Percentiles rank a stretch among this genome's conserved stretches.
Conservation (phyloP, 2,329 filamentous ascomycete species). For the Colletotrichum godetiae region DNA sequence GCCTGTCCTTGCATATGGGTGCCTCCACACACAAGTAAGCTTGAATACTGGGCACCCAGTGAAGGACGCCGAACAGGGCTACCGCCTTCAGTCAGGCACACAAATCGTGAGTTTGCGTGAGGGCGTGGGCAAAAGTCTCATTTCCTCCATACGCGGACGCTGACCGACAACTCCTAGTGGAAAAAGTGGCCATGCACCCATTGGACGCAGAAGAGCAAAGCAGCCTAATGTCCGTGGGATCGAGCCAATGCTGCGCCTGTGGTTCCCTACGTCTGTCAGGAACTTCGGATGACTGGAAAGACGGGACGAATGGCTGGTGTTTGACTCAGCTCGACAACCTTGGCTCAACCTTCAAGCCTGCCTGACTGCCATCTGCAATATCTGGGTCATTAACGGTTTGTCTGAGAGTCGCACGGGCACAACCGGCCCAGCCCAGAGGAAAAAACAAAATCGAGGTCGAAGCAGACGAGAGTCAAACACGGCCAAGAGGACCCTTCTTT, state of each 20-base stretch:
- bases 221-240: slow-evolving; percentile 20
- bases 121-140: not conserved
- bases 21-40: slow-evolving; percentile 33
- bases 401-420: not conserved
- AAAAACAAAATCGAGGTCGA: not conserved
- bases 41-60: slow-evolving; percentile 29
- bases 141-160: slow-evolving; percentile 15
- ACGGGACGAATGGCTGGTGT: slow-evolving; percentile 13
- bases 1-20: slow-evolving; percentile 17
- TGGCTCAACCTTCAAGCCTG: not conserved
- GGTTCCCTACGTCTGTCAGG: slow-evolving; percentile 7
- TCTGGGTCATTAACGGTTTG: slow-evolving; percentile 8
- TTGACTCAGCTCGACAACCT: slow-evolving; percentile 10
- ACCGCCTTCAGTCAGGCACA: slow-evolving; percentile 16
- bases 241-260: slow-evolving; percentile 20
- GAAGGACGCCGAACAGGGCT: not conserved
- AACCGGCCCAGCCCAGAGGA: not conserved
- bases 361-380: slow-evolving; percentile 14
- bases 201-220: not conserved
- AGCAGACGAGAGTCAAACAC: not conserved
- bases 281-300: slow-evolving; percentile 20
- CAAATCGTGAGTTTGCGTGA: slow-evolving; percentile 1
- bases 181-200: not conserved
- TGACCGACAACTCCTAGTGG: slow-evolving; percentile 21
- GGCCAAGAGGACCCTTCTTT: slow-evolving; percentile 30